Base-by-base conservation (phyloP, 192 early-diverging fungal genomes). In the Umbelopsis sp. region DNA sequence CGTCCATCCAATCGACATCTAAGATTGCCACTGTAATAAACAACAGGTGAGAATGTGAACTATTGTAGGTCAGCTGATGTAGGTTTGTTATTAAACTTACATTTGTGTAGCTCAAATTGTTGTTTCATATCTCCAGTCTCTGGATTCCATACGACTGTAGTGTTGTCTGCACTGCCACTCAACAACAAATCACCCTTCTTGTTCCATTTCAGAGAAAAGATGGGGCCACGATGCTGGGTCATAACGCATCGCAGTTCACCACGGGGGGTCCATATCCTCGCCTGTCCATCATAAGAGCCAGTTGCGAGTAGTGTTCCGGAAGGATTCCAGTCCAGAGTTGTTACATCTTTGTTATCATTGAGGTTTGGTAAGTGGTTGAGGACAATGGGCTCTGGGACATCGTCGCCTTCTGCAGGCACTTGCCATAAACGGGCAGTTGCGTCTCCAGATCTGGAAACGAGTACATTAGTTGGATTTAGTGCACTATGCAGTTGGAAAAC, bases 1-100 rank as follows among this genome's bases (percentile, higher is more conserved):
- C 91, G 75, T 98, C 95, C 66, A 88, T 84, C 97, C 97, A 98
- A 79, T 96, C 97, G 10, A 95, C 88, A 79, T 97, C 94, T 59
- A 97, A 78, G 12, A 92, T 88, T 2, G 90, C 85, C 21, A 74
- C 89, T 67, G 59, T 31, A 43, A 54, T 31, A 53, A 44, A 62
- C 4, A 77, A 21, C 29, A 47, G 50, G 47, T 66, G 26, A 38
- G 54, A 1, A 38, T 25, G 29, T 5, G 14, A 29, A n/a, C 14
- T 56, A 8, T 20, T 9, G 10, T n/a, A 11, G 9, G 59, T n/a
- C 22, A 22, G 16, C 9, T 26, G 22, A 53, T 9, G 34, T 29
- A 29, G 3, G 25, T 17, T 69, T 21, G 21, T 12, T 14, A n/a
- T 16, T 20, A 22, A 25, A 81, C 72, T 74, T 74, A 89, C 89